Percentiles rank a stretch among this genome's conserved stretches.
Evolutionary conservation across 441 rosid genomes (phyloP).

Genomic region (Mallotus japonicus): DNA sequence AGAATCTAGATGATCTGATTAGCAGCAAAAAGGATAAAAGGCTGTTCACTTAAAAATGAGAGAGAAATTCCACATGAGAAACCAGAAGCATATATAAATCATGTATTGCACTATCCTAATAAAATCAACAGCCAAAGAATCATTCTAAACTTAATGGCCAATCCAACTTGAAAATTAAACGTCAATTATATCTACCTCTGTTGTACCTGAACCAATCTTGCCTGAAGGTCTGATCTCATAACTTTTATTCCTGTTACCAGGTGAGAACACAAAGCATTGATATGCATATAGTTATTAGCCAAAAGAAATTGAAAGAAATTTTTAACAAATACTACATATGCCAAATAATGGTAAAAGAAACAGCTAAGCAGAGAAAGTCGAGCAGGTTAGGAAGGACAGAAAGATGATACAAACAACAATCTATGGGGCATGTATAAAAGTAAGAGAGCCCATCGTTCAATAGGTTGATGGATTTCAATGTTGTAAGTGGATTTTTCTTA

Average conservation of each 20-base stretch:
- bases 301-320: not conserved
- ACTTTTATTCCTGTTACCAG: slow-evolving; percentile 54
- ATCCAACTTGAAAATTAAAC: not conserved
- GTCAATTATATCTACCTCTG: slow-evolving; percentile 53
- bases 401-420: not conserved
- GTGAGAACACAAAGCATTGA: slow-evolving; percentile 10
- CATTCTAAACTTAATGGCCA: not conserved
- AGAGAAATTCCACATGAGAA: slow-evolving; percentile 7
- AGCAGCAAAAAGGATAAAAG: not conserved
- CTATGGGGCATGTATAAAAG: not conserved
- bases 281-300: not conserved
- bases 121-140: not conserved
- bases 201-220: slow-evolving; percentile 68
- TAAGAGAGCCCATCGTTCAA: not conserved
- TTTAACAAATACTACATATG: not conserved
- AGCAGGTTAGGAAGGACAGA: not conserved
- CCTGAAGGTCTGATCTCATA: slow-evolving; percentile 62
- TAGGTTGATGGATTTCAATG: not conserved
- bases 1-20: not conserved
- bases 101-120: not conserved
- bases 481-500: too few species aligned
- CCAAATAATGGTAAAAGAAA: not conserved
- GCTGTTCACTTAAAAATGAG: not conserved
- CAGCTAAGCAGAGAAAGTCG: not conserved
- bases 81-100: slow-evolving; percentile 1